Percentiles rank a stretch among this genome's conserved stretches.
phyloP scores from a whole-genome alignment of 2,329 filamentous ascomycete species.

The Arthroderma sp. region DNA sequence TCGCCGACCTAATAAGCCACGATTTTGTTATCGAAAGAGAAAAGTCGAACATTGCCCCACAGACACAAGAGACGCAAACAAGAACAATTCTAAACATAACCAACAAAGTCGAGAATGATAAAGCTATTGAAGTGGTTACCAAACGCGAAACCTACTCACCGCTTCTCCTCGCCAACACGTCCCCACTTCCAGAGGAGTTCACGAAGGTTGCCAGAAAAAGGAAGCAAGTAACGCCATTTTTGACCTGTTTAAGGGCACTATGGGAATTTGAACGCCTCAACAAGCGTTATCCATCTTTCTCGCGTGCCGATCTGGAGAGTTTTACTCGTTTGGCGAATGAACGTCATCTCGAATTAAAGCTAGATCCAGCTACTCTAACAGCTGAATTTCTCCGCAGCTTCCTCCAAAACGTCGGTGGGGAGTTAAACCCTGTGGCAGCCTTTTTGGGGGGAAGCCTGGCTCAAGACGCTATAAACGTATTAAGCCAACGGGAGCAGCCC shows the following conservation, averaged over 20 bases:
- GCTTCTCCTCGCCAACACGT: constrained; percentile 70
- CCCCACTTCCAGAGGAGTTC: constrained; percentile 57
- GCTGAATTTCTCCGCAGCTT: constrained; percentile 70
- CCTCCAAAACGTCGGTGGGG: constrained; percentile 69
- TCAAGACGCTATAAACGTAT: constrained; percentile 93
- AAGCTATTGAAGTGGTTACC: constrained; percentile 70
- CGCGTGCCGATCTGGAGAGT: constrained; percentile 51
- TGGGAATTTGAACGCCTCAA: constrained; percentile 68
- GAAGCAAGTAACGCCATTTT: constrained; percentile 63
- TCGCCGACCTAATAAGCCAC: constrained; percentile 82
- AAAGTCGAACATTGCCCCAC: constrained; percentile 56
- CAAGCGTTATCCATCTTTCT: constrained; percentile 41
- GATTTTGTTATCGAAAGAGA: constrained; percentile 80
- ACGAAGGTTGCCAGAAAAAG: constrained; percentile 55
- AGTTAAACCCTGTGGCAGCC: constrained; percentile 75
- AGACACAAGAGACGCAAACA: constrained; percentile 61
- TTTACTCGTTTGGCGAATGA: constrained; percentile 69
- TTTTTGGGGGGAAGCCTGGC: constrained; percentile 82
- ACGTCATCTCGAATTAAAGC: constrained; percentile 60
- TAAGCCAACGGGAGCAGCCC: constrained; percentile 81
- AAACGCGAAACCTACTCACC: constrained; percentile 87
- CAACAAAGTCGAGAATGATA: constrained; percentile 56
- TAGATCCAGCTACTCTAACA: constrained; percentile 54
- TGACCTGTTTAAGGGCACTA: constrained; percentile 75
- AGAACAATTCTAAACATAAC: constrained; percentile 60